Evolutionary conservation across 768 basidiomycete genomes (phyloP), one percentile per base, ranked within the genome.

Genomic region (Rhodotorula diobovata): DNA sequence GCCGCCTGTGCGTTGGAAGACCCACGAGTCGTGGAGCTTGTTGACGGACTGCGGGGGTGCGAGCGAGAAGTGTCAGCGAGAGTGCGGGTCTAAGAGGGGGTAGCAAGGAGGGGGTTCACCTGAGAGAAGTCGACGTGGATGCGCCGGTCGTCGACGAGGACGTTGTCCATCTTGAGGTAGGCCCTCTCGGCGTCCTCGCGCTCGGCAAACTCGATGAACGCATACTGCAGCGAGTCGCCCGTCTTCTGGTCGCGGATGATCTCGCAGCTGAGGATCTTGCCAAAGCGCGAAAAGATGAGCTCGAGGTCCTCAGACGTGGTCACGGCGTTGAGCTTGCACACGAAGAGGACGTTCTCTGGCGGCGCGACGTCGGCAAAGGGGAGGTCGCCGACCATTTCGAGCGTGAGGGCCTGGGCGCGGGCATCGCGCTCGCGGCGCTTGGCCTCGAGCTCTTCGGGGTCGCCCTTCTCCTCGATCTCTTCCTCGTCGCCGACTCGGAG

Each of bases 121-220:
- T 84, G 89, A 71, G 76, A 94, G 89, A 99, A 98, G 81, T 98
- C 96, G 72, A 99, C 95, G 92, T 95, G 98, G 77, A 99, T 98
- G 21, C 96, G 87, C 23, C 93, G 86, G 81, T 99, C 96, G 79
- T 99, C 96, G 21, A 99, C 90, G 20, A 99, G 83, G 0, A 98
- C 96, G 77, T 98, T 98, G 80, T 98, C 96, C 96, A 99, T 99
- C 81, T 98, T 99, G 83, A 98, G 94, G 81, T 98, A 99, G 16
- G 92, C 96, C 90, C 93, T 89, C 81, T 99, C 95, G 15, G 95
- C 93, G 48, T 93, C 90, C 72, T 92, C 93, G 54, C 88, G 82
- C 79, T 90, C 91, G 78, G 94, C 93, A 82, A 97, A 99, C 81
- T 99, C 96, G 76, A 99, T 93, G 78, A 99, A 98, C 16, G 96